A percentile compares a stretch with the other conserved stretches of the same genome.
Conservation (phyloP, 441 rosid genomes). For the Corymbia citriodora region DNA sequence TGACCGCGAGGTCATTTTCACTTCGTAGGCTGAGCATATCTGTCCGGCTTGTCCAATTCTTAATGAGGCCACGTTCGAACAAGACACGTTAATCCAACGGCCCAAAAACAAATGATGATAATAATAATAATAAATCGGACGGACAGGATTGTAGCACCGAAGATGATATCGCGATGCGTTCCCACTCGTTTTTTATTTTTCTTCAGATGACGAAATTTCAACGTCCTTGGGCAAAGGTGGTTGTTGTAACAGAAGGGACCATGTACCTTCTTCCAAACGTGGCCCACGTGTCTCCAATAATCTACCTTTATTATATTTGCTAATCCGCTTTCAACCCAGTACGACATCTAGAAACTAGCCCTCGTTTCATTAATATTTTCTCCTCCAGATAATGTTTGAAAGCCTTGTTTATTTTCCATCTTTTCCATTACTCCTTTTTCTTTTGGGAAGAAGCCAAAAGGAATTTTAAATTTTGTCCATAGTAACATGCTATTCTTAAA, state of each 20-base stretch:
- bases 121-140: neutral
- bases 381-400: neutral
- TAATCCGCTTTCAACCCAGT: neutral
- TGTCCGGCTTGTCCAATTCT: neutral
- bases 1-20: neutral
- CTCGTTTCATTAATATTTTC: neutral
- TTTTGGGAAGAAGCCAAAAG: too few relatives aligned
- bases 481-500: too few relatives aligned
- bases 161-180: neutral
- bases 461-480: too few relatives aligned
- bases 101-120: neutral
- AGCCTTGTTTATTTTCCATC: neutral
- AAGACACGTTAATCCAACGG: accelerated
- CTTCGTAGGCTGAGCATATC: accelerated
- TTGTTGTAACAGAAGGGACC: neutral
- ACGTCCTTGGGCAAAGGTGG: neutral
- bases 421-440: neutral
- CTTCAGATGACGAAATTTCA: neutral
- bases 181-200: neutral
- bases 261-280: neutral
- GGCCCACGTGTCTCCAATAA: neutral
- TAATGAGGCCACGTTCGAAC: neutral
- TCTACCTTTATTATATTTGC: neutral
- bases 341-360: neutral
- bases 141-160: neutral